Conservation (phyloP, 768 basidiomycete species). For the Galerina sulciceps region DNA sequence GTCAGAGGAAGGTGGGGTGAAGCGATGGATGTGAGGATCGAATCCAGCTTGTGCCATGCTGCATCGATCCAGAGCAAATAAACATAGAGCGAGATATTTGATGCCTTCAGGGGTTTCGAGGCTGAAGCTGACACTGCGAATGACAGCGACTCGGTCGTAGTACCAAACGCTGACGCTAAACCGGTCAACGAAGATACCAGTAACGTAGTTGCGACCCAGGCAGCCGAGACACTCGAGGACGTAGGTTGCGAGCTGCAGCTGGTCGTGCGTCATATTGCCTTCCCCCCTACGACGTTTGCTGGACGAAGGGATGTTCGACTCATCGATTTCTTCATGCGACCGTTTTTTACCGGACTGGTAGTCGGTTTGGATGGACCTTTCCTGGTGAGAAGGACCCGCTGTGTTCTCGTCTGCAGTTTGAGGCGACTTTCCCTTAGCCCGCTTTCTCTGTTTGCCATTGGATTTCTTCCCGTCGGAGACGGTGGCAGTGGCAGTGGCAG, state of each 20-base stretch:
- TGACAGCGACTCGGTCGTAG: slow-evolving; percentile 26
- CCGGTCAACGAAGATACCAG: slow-evolving; percentile 27
- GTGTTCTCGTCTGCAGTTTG: too few species aligned
- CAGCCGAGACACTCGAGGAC: slow-evolving; percentile 17
- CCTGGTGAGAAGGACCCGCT: too few species aligned
- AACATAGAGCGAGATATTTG: slow-evolving; percentile 21
- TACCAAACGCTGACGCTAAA: slow-evolving; percentile 26
- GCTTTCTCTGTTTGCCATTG: too few species aligned
- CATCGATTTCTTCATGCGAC: background rate
- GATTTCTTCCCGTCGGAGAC: too few species aligned
- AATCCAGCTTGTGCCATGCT: slow-evolving; percentile 16
- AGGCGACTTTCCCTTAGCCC: too few species aligned
- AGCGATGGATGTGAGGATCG: slow-evolving; percentile 14
- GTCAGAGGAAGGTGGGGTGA: background rate
- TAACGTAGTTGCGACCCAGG: slow-evolving; percentile 18
- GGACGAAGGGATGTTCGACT: background rate
- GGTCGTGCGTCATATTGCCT: background rate
- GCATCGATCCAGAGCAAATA: slow-evolving; percentile 17
- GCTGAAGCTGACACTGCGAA: slow-evolving; percentile 23
- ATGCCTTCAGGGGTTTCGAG: slow-evolving; percentile 5
- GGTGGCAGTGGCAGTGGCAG: too few species aligned
- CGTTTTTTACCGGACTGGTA: background rate
- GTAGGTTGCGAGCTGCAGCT: slow-evolving; percentile 15
- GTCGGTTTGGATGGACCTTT: background rate
- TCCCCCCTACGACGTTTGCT: background rate